Base-by-base conservation (phyloP, 176 grass and related monocot species). In the Tillandsia fasciculata region DNA sequence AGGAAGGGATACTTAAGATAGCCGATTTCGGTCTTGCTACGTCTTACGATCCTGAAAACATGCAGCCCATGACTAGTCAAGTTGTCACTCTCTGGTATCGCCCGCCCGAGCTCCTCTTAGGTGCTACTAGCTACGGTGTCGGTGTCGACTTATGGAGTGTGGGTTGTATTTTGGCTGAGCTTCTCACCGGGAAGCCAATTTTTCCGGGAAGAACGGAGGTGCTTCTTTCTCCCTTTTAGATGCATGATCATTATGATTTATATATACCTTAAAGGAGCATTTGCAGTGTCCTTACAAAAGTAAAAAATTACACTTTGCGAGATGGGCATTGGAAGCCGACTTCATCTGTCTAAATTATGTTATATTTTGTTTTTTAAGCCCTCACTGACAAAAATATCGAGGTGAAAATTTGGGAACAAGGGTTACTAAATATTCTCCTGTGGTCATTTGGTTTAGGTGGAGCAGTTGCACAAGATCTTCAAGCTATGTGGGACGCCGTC, bases 21-120 rank as follows among this genome's bases (percentile, higher is more conserved):
- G 95, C 90, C 10, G 95, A 99, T 80, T 99, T 99, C 67, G 95
- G 95, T 50, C 78, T 99, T 1, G 90, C 90, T 11, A 86, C 78
- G 48, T 82, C 78, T 69, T 94, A 83, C 66, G 87, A 94, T 72
- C 80, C 84, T 54, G 64, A 78, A 50, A 85, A 81, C 42, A 9
- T 12, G 3, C 68, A 77, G 3, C 82, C 87, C 9, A 90, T 99
- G 89, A 99, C 95, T 22, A 91, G 63, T 78, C 79, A 87, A 68
- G 95, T 99, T 51, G 91, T 99, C 33, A 99, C 95, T 12, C 82
- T 99, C 48, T 99, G 95, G 95, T 99, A 99, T 70, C 95, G 95
- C 49, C 95, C 95, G 2, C 95, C 95, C 3, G 95, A 99, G 64
- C 87, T 99, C 52, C 56, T 99, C 64, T 58, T 99, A 77, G 95